Evolutionary conservation across 2,329 filamentous ascomycete genomes (phyloP), one percentile per base, ranked within the genome.

Genomic region (Orbilia blumenaviensis): DNA sequence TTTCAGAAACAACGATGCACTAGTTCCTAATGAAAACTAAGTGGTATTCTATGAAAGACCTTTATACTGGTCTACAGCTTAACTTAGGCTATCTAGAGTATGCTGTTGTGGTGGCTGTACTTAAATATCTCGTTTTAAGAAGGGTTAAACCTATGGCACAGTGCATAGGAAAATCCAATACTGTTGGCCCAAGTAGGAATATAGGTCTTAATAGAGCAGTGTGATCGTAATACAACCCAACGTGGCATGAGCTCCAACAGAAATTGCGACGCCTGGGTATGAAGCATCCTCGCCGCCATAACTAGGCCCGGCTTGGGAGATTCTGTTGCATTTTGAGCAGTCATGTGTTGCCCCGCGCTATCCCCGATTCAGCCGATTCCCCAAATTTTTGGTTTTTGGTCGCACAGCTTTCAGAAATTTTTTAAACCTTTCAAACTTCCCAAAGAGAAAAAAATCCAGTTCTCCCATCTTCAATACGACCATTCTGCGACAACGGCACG

Each of bases 361-460:
- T 52, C 29, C 32, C 44, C 12, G 25, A 46, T 42, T 42, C 18
- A 5, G 25, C 1, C 36, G 32, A 66, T 38, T 56, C 32, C 23
- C 27, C 54, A 34, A 50, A 63, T 36, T 21, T 60, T 46, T 46
- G 10, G 18, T 25, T 46, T 73, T 52, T 52, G 52, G 52, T 73
- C 58, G 41, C 41, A 52, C 54, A 62, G 52, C 46, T 52, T 41
- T 52, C 48, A 54, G 41, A 67, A 75, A 68, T 62, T 63, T 63
- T 60, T 21, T 29, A 46, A 63, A 32, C 50, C 41, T 12, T 12
- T 21, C 38, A 46, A 63, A 32, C 50, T 50, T 12, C 18, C 32
- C 32, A n/a, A n/a, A n/a, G n/a, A n/a, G n/a, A 50, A 68, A 60
- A 62, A 32, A 25, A 42, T 32, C 34, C 9, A 16, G 12, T 16